Evolutionary conservation across 2,329 filamentous ascomycete genomes (phyloP).

Genomic region (Colletotrichum tanaceti): DNA sequence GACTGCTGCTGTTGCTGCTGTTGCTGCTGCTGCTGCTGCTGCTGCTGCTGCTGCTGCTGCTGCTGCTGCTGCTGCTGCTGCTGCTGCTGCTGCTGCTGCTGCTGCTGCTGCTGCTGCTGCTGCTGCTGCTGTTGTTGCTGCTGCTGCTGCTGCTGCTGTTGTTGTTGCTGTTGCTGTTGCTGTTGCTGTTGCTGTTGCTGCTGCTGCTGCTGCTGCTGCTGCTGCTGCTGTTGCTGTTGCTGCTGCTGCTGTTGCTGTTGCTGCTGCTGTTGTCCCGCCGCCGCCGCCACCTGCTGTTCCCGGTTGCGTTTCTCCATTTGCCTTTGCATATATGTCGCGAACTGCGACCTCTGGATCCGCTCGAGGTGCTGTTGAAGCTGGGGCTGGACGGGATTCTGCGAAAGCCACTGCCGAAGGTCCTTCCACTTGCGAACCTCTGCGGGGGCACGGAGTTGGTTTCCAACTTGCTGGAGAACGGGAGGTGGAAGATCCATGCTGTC

Average conservation of each 20-base stretch:
- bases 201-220: slow-evolving; percentile 1
- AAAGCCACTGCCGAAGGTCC: slow-evolving; percentile 58
- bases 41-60: slow-evolving; percentile 41
- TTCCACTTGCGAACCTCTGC: slow-evolving; percentile 62
- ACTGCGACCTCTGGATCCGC: slow-evolving; percentile 55
- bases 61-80: background rate
- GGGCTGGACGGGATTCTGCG: slow-evolving; percentile 51
- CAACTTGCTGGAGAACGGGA: slow-evolving; percentile 48
- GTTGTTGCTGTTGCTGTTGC: slow-evolving; percentile 47
- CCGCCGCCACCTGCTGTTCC: slow-evolving; percentile 43
- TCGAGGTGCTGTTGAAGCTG: slow-evolving; percentile 49
- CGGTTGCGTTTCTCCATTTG: slow-evolving; percentile 40
- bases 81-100: too few species aligned
- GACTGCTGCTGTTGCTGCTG: slow-evolving; percentile 43
- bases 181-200: slow-evolving; percentile 39
- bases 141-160: slow-evolving; percentile 43
- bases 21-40: slow-evolving; percentile 46
- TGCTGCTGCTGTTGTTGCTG: slow-evolving; percentile 31
- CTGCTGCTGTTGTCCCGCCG: slow-evolving; percentile 42
- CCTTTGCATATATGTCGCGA: slow-evolving; percentile 45
- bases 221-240: too few species aligned
- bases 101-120: background rate
- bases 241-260: slow-evolving; percentile 14
- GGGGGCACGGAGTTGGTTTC: slow-evolving; percentile 48
- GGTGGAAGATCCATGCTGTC: slow-evolving; percentile 61